Evolutionary conservation across 2,329 filamentous ascomycete species (phyloP).

Genomic region (Spiromastix sp.): DNA sequence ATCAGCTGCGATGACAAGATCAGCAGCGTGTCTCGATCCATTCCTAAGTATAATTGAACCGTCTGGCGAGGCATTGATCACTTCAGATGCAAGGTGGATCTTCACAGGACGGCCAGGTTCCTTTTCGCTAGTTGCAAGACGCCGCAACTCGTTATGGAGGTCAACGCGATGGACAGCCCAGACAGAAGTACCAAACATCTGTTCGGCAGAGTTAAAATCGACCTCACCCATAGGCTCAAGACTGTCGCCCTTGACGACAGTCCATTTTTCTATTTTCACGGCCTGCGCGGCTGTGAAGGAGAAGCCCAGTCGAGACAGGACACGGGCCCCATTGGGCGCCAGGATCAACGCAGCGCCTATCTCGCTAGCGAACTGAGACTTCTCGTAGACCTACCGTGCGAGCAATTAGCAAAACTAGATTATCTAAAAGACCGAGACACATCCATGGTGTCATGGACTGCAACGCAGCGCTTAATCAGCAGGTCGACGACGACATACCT

Average conservation of each 20-base stretch:
- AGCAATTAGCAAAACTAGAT: no score
- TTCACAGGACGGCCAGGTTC: slow-evolving; percentile 4
- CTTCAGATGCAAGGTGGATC: slow-evolving; percentile 12
- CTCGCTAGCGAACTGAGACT: slow-evolving; percentile 19
- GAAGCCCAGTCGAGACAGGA: slow-evolving; percentile 19
- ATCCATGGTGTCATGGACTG: no score
- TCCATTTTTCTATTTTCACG: slow-evolving; percentile 13
- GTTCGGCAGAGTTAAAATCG: slow-evolving; percentile 9
- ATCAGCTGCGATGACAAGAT: neutral
- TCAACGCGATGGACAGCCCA: slow-evolving; percentile 20
- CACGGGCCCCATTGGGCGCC: slow-evolving; percentile 18
- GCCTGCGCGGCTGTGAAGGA: slow-evolving; percentile 17
- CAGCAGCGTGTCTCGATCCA: neutral
- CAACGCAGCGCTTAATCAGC: no score
- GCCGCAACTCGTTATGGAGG: slow-evolving; percentile 18
- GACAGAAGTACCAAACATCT: slow-evolving; percentile 15
- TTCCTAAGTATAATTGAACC: slow-evolving; percentile 10
- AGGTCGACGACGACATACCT: no score
- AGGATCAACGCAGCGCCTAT: slow-evolving; percentile 21
- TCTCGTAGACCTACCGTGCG: slow-evolving; percentile 18
- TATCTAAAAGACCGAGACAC: no score
- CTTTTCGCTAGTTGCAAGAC: slow-evolving; percentile 7
- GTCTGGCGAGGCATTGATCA: slow-evolving; percentile 9
- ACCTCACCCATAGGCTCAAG: slow-evolving; percentile 5
- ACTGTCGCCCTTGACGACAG: slow-evolving; percentile 14